Evolutionary conservation across 2,329 filamentous ascomycete species (phyloP).

Genomic region (Huntiella abstrusa): DNA sequence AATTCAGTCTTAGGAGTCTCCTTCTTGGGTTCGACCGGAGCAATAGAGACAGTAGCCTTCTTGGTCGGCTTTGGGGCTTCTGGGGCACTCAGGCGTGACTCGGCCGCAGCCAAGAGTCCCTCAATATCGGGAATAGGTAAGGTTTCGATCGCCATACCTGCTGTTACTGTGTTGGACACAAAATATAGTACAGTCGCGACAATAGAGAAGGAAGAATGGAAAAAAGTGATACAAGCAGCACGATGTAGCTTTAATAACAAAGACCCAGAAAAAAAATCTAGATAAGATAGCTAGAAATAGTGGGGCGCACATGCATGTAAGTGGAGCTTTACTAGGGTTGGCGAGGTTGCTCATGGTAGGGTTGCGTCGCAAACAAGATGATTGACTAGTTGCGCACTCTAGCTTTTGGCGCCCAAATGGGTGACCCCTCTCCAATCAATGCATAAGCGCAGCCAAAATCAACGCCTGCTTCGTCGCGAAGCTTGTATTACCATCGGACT

Average conservation of each 20-base stretch:
- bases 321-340: not conserved
- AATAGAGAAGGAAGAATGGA: not conserved
- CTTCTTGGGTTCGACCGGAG: too few relatives aligned
- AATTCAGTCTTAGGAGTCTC: slow-evolving; percentile 1
- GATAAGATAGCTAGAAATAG: not conserved
- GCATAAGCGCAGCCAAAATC: not conserved
- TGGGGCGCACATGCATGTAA: not conserved
- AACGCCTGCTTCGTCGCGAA: not conserved
- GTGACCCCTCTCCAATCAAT: not conserved
- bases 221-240: not conserved
- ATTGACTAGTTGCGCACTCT: not conserved
- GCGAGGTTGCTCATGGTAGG: not conserved
- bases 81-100: slow-evolving; percentile 3
- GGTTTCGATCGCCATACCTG: not conserved
- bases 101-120: slow-evolving; percentile 14
- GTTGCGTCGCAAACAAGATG: not conserved
- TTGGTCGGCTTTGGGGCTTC: slow-evolving; percentile 2
- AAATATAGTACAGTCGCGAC: not conserved
- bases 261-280: not conserved
- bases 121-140: slow-evolving; percentile 14
- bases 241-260: not conserved
- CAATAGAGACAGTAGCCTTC: slow-evolving; percentile 2
- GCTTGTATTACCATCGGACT: too few relatives aligned
- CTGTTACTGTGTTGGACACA: not conserved
- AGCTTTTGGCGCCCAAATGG: not conserved